A percentile compares a stretch with the other conserved stretches of the same genome.
Evolutionary conservation across 306 rosid genomes (phyloP).

Genomic region (Glycine tomentella): DNA sequence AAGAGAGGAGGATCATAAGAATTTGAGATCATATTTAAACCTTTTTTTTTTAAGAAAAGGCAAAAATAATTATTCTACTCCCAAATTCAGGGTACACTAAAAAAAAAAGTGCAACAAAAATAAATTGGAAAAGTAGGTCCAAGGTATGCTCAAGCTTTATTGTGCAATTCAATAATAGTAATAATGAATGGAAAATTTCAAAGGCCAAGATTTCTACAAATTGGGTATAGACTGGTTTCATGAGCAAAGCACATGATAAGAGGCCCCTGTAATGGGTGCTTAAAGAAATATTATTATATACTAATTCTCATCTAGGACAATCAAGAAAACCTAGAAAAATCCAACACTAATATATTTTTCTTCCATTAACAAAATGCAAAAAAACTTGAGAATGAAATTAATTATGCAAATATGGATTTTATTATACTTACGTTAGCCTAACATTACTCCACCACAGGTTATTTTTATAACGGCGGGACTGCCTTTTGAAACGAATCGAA

Average conservation of each 20-base stretch:
- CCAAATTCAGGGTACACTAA: neutral
- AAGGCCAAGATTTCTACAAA: neutral
- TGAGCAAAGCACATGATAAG: neutral
- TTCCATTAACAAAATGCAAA: neutral
- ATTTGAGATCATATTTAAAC: neutral
- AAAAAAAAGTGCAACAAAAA: neutral
- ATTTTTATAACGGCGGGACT: constrained; percentile 80
- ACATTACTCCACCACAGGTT: constrained; percentile 92
- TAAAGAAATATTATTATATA: too few relatives aligned
- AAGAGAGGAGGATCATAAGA: neutral
- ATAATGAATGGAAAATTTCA: neutral
- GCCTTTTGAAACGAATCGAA: constrained; percentile 80
- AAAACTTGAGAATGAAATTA: constrained; percentile 13
- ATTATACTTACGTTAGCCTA: constrained; percentile 73
- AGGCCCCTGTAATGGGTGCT: neutral
- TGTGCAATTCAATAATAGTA: neutral
- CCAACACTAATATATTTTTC: neutral
- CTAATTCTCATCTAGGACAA: neutral
- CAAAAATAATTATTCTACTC: neutral
- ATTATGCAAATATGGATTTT: neutral
- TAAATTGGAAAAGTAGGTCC: neutral
- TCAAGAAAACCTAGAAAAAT: neutral
- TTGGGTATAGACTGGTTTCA: neutral
- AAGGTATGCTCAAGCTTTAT: constrained; percentile 13
- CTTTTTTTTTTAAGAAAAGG: neutral